Evolutionary conservation across 2,329 filamentous ascomycete genomes (phyloP).

Genomic region (Cryphonectria carpinicola): DNA sequence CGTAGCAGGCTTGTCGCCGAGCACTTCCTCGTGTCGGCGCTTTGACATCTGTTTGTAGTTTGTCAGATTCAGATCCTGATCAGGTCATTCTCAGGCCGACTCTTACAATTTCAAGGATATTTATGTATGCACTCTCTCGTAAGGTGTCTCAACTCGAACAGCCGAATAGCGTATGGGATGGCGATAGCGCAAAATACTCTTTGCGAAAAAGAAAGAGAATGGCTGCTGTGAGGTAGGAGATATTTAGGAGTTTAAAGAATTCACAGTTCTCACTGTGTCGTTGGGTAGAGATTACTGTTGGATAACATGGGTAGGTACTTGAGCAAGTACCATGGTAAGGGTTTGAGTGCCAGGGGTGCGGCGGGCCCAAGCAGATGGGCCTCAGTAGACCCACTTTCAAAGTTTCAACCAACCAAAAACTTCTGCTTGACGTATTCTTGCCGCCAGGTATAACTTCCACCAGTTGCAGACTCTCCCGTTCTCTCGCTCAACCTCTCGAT

Average conservation of each 20-base stretch:
- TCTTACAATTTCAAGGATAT: background rate
- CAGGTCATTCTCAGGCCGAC: background rate
- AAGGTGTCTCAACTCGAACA: background rate
- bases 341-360: background rate
- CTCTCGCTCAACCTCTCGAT: slow-evolving; percentile 15
- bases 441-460: slow-evolving; percentile 8
- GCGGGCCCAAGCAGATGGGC: slow-evolving; percentile 6
- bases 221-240: background rate
- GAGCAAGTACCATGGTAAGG: background rate
- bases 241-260: background rate
- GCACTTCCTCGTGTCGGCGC: slow-evolving; percentile 36
- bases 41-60: slow-evolving; percentile 42
- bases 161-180: background rate
- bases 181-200: background rate
- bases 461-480: background rate
- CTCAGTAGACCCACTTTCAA: slow-evolving; percentile 22
- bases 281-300: background rate
- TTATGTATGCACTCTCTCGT: background rate
- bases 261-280: background rate
- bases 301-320: background rate
- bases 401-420: slow-evolving; percentile 31
- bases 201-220: background rate
- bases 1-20: slow-evolving; percentile 21
- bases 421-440: slow-evolving; percentile 24
- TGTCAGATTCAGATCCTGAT: background rate